Base-by-base conservation (phyloP, 345 rosid genomes). In the Citrus maxima region DNA sequence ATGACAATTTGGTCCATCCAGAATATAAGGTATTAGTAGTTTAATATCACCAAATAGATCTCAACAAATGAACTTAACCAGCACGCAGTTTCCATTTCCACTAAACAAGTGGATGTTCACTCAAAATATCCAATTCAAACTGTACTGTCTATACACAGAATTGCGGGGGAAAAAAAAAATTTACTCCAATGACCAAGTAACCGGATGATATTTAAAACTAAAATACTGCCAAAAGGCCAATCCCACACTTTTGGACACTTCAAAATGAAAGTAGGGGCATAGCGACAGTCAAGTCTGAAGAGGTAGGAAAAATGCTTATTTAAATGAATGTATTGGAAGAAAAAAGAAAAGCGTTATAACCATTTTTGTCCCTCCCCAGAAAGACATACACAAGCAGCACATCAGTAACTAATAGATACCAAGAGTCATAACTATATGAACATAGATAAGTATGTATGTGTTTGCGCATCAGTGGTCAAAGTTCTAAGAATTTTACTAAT, bases 1-100 rank as follows among this genome's bases (percentile, higher is more conserved):
- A 34, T 25, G 13, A 64, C 37, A 71, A 74, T n/a, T 46, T 32
- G 72, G 12, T 73, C 70, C 4, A 34, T 13, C 49, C 25, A 19
- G 24, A 30, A 67, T 51, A 61, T 61, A 28, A 27, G 18, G 69
- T 67, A 25, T 35, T 60, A 30, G 10, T 40, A 59, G 49, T 65
- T 66, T 27, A 34, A 2, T 14, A 18, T 25, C 46, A n/a, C 80
- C 70, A 9, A 42, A 42, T 72, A 13, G 24, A 72, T 56, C 30
- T 13, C 24, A 35, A 65, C n/a, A 63, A 28, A 32, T 18, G 25
- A 73, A 67, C 70, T 73, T 60, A 81, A 60, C 66, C 66, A 32
- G 21, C 46, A 32, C 24, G 14, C 34, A 64, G 30, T 56, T 56
- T 27, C 67, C 28, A 55, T 37, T 70, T 72, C 64, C 64, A 16